Conservation (phyloP, 2,329 filamentous ascomycete species). For the Fusarium keratoplasticum region DNA sequence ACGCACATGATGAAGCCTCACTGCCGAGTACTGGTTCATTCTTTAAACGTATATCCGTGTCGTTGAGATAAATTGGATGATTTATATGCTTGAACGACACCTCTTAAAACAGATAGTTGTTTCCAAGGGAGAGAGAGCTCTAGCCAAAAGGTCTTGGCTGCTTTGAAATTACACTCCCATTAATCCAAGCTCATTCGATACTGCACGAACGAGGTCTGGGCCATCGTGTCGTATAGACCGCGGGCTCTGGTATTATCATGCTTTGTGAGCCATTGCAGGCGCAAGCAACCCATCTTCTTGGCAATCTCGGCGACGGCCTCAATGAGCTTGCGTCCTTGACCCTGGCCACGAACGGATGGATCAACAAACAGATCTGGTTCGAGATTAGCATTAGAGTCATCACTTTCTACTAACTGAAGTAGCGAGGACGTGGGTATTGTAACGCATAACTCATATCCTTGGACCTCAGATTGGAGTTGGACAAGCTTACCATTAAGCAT, state of each 20-base stretch:
- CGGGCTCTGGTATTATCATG: conserved; percentile 24
- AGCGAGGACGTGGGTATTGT: background rate
- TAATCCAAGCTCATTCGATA: conserved; percentile 19
- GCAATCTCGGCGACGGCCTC: conserved; percentile 23
- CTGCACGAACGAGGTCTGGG: conserved; percentile 27
- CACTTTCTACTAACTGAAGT: no score
- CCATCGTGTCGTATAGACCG: conserved; percentile 27
- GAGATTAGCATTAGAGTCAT: background rate
- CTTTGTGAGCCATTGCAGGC: conserved; percentile 33
- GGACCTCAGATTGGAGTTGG: background rate
- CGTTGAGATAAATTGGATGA: background rate
- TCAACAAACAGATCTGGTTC: conserved; percentile 23
- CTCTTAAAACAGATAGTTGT: background rate
- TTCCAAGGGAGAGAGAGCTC: background rate
- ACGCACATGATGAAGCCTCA: background rate
- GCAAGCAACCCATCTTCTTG: conserved; percentile 18
- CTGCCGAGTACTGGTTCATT: background rate
- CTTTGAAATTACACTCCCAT: background rate
- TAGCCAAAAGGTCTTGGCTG: background rate
- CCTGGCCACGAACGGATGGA: background rate
- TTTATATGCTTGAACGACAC: background rate
- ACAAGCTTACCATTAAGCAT: conserved; percentile 16
- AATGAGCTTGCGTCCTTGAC: conserved; percentile 20
- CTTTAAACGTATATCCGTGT: background rate
- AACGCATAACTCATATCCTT: background rate